Evolutionary conservation across 2,329 filamentous ascomycete species (phyloP), one percentile per base, ranked within the genome.

Genomic region (Diaporthe sp.): DNA sequence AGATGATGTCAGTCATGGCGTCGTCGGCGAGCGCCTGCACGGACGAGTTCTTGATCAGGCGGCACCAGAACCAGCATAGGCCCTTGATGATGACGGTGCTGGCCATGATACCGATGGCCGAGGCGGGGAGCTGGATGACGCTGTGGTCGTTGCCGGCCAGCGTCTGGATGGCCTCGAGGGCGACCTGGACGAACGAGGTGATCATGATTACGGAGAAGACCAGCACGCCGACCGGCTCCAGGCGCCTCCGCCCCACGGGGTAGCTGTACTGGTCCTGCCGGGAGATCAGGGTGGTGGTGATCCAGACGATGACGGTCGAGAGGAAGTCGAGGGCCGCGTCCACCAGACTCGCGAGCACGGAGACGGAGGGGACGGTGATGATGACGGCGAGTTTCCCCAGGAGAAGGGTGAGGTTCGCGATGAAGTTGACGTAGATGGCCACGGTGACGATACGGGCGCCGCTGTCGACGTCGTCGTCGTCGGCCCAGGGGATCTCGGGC

Each of bases 141-240:
- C 88, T 87, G 79, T 91, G 94, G 74, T 95, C 89, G 3, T 87
- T 82, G 17, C 87, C 86, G 10, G 88, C 86, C 10, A 97, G 87
- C 2, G 91, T 90, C 77, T 92, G 88, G 42, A 94, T 84, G 80
- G 93, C 94, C 84, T 95, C 87, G 17, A 96, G 86, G 51, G 89
- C 91, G 55, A 97, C 94, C 83, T 97, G 94, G 78, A 92, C 91
- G 84, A 97, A 96, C 0, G 93, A 94, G 0, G 93, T 95, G 77
- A 96, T 93, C 94, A 97, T 97, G 81, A 96, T 94, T 76, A 96
- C 90, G 22, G 93, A 94, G 84, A 96, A 97, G 73, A 96, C 92
- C 7, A 97, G 87, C 2, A 97, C 93, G 39, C 94, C 94, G 8
- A 97, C 89, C 2, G 94, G 94, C 80, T 96, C 94, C 61, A 97